These are phyloP conservation scores for Hymenoscyphus fructigenus DNA, from an alignment of 2,329 filamentous ascomycete species.

Conservation along the genomic window DNA sequence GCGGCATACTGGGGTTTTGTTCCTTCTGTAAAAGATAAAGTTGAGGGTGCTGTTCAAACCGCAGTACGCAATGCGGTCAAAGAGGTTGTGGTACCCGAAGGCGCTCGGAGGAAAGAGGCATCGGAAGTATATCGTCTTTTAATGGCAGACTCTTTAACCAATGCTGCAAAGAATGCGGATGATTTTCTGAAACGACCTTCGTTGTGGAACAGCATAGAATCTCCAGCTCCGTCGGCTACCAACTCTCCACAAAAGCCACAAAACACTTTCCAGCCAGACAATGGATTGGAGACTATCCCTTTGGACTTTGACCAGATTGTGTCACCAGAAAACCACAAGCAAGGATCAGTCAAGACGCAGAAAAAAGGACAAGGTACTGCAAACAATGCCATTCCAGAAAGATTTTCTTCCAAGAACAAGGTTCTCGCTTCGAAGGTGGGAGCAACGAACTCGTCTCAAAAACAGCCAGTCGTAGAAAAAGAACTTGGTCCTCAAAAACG, in stretches of 20 bases:
- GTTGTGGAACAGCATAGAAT: constrained; percentile 19
- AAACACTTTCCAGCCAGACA: constrained; percentile 5
- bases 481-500: background rate
- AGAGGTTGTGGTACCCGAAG: constrained; percentile 25
- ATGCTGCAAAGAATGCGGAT: constrained; percentile 29
- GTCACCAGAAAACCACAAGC: constrained; percentile 13
- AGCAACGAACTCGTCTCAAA: constrained; percentile 13
- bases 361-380: constrained; percentile 13
- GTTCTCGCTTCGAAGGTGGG: constrained; percentile 19
- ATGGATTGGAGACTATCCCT: constrained; percentile 19
- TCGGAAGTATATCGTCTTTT: constrained; percentile 29
- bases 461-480: background rate
- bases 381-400: constrained; percentile 22
- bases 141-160: constrained; percentile 27
- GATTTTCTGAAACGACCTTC: constrained; percentile 27
- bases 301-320: constrained; percentile 17
- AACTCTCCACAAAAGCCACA: constrained; percentile 5
- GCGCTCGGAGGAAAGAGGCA: constrained; percentile 21
- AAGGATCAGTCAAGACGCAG: constrained; percentile 6
- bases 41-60: constrained; percentile 31
- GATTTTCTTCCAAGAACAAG: constrained; percentile 26
- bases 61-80: constrained; percentile 32
- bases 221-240: background rate
- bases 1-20: constrained; percentile 34
- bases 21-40: constrained; percentile 29